Base-by-base conservation (phyloP, 2,329 filamentous ascomycete genomes). In the Sarocladiaceae sp. region DNA sequence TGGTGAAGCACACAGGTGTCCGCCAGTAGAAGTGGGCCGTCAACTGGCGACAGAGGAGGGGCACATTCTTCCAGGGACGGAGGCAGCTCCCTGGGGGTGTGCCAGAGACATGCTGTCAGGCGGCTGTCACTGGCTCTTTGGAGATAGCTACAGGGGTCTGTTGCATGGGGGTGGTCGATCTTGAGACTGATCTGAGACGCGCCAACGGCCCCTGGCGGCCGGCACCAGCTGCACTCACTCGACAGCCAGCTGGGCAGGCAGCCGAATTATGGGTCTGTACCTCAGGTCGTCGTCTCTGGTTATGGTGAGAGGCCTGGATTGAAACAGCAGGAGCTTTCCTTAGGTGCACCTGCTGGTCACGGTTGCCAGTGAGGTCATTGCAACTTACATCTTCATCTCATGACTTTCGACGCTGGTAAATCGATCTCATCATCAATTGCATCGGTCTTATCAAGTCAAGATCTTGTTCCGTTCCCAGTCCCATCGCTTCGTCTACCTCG, bases 121-220 rank as follows among this genome's bases (percentile, higher is more conserved):
- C 28, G 40, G 40, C 40, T 26, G 40, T 13, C 12, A 44, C 40
- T 26, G 13, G 20, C 23, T 26, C 10, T 13, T 5, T 26, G 22
- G 23, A 18, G 28, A 51, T 26, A 40, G 37, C 17, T 52, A 56
- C 51, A 56, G 53, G 59, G 57, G 53, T 56, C 51, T 55, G 51
- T 57, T 53, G 56, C 26, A 36, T 26, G 35, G 33, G 35, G 23
- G 2, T 28, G 53, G 59, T 57, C 53, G 53, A 54, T 62, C 60
- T 68, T 74, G 71, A 64, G 66, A 74, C 71, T 71, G 63, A 71
- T 71, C 67, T 71, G 71, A 73, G 68, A 73, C 71, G 59, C 52
- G 46, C 50, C 52, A 52, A 52, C 39, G 56, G 53, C 47, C 47
- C 33, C 47, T 50, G 33, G 31, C 29, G 31, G 22, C 31, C 29